These are phyloP conservation scores for Petunia hybrid DNA, from an alignment of 305 asterid species.

Conservation along the genomic window DNA sequence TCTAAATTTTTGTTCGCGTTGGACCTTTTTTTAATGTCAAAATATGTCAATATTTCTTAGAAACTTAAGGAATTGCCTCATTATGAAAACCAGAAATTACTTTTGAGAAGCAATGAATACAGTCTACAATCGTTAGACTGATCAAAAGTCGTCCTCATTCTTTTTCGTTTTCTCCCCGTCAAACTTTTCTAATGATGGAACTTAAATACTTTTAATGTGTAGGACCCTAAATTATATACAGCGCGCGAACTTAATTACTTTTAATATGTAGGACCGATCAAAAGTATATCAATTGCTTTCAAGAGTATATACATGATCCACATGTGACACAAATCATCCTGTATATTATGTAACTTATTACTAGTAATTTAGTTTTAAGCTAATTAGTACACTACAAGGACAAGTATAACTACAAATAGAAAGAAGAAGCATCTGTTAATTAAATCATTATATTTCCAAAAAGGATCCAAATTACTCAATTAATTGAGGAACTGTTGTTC, in stretches of 20 bases:
- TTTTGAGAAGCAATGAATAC: conserved; percentile 3
- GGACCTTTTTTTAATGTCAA: not conserved
- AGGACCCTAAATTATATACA: not conserved
- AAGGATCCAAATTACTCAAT: too few relatives aligned
- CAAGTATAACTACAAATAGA: too few relatives aligned
- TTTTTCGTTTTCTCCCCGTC: conserved; percentile 3
- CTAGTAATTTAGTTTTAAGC: too few relatives aligned
- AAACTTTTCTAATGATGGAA: conserved; percentile 11
- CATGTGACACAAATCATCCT: not conserved
- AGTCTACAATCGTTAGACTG: not conserved
- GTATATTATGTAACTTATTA: too few relatives aligned
- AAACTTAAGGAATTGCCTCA: not conserved
- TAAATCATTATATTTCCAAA: too few relatives aligned
- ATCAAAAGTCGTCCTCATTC: not conserved
- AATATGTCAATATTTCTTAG: not conserved
- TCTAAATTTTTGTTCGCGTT: not conserved
- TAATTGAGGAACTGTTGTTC: too few relatives aligned
- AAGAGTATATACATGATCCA: not conserved
- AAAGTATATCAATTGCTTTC: not conserved
- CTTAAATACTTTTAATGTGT: not conserved
- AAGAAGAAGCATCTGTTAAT: too few relatives aligned
- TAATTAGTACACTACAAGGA: too few relatives aligned
- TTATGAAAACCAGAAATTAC: not conserved
- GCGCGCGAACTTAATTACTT: not conserved
- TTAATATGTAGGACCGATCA: conserved; percentile 12